Evolutionary conservation across 2,329 filamentous ascomycete species (phyloP).

Genomic region (Alternaria viburni): DNA sequence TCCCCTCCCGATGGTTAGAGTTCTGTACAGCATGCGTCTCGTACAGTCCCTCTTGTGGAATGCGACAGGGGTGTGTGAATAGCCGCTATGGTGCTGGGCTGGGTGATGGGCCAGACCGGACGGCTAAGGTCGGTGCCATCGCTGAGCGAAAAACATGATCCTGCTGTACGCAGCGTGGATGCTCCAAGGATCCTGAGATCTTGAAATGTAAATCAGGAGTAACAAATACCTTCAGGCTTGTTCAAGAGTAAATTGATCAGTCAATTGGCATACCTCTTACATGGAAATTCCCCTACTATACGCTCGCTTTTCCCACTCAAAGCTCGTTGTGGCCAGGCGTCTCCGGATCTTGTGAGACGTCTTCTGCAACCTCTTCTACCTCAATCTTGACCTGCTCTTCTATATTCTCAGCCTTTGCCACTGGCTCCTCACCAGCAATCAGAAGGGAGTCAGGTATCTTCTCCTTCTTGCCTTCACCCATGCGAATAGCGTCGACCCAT

Average conservation of each 20-base stretch:
- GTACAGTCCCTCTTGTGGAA: background rate
- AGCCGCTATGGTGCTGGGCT: background rate
- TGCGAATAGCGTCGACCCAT: constrained; percentile 90
- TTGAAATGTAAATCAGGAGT: background rate
- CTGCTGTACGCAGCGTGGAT: background rate
- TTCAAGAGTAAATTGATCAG: background rate
- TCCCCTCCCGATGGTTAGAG: background rate
- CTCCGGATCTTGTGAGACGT: constrained; percentile 10
- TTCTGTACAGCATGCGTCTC: background rate
- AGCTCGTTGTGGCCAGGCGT: constrained; percentile 33
- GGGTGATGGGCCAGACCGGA: background rate
- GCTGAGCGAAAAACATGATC: background rate
- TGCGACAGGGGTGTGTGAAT: background rate
- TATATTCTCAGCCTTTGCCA: constrained; percentile 28
- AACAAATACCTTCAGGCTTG: background rate
- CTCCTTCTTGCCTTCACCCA: constrained; percentile 84
- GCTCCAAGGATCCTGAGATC: background rate
- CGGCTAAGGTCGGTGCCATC: background rate
- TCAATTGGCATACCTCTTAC: background rate
- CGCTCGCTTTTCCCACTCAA: constrained; percentile 5
- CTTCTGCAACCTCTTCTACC: constrained; percentile 37
- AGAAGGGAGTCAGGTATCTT: constrained; percentile 64
- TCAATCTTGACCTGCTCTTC: constrained; percentile 41
- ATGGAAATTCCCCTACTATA: background rate
- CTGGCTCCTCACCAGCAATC: constrained; percentile 27